These are phyloP conservation scores for Nemania bipapillata DNA, from an alignment of 2,329 filamentous ascomycete species.

Conservation along the genomic window DNA sequence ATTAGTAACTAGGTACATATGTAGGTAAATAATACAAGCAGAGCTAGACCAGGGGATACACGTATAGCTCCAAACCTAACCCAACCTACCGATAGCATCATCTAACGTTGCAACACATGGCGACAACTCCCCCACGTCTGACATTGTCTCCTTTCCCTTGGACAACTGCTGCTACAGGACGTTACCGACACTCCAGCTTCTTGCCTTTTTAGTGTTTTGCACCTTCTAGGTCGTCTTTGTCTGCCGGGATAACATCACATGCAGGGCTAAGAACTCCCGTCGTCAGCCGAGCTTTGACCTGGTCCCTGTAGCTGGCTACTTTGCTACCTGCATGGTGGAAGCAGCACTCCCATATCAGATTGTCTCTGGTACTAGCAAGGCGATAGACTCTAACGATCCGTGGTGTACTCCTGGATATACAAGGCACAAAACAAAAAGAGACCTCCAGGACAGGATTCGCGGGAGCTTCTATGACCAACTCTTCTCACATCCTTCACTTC, in stretches of 20 bases:
- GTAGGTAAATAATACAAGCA: too few relatives aligned
- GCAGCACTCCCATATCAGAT: slow-evolving; percentile 3
- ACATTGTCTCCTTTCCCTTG: slow-evolving; percentile 14
- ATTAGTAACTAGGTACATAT: too few relatives aligned
- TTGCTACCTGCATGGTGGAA: slow-evolving; percentile 18
- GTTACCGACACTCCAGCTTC: neutral
- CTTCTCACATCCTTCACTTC: slow-evolving; percentile 13
- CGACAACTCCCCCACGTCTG: slow-evolving; percentile 26
- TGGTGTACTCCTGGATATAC: slow-evolving; percentile 6
- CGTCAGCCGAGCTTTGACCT: neutral
- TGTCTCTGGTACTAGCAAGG: neutral
- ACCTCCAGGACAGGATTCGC: slow-evolving; percentile 3
- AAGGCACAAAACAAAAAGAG: slow-evolving; percentile 20
- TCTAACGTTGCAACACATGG: slow-evolving; percentile 16
- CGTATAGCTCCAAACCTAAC: neutral
- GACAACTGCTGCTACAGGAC: neutral
- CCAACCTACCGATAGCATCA: slow-evolving; percentile 7
- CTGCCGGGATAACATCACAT: neutral
- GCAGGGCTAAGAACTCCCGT: slow-evolving; percentile 1
- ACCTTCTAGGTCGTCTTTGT: slow-evolving; percentile 10
- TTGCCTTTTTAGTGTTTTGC: neutral
- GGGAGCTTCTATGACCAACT: slow-evolving; percentile 9
- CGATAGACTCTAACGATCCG: neutral
- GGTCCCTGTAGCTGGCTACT: slow-evolving; percentile 11
- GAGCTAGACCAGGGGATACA: neutral